These are phyloP conservation scores for Solanum medicagineum DNA, from an alignment of 257 asterid species.

Conservation along the genomic window DNA sequence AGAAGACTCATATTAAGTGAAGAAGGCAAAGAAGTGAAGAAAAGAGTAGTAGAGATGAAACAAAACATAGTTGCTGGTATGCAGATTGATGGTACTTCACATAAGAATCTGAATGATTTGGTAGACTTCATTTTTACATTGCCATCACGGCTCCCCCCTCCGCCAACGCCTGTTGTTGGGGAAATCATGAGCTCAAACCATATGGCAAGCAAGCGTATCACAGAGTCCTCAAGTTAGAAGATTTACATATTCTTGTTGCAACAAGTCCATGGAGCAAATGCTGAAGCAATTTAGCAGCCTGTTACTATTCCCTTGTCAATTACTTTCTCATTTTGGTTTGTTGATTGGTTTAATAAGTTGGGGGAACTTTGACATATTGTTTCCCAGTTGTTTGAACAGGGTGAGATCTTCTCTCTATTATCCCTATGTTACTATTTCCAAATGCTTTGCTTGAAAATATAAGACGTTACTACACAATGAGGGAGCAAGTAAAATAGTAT, in stretches of 20 bases:
- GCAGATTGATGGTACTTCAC: constrained; percentile 16
- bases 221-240: background rate
- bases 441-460: too few relatives aligned
- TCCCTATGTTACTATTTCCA: background rate
- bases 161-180: background rate
- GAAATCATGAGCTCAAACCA: background rate
- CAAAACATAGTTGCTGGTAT: constrained; percentile 7
- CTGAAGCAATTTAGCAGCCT: background rate
- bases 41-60: constrained; percentile 7
- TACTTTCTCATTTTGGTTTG: background rate
- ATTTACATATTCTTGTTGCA: background rate
- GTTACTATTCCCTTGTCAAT: background rate
- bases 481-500: background rate
- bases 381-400: background rate
- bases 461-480: too few relatives aligned
- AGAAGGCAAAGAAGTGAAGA: constrained; percentile 5
- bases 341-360: background rate
- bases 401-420: background rate
- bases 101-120: constrained; percentile 9
- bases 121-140: constrained; percentile 19
- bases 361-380: background rate
- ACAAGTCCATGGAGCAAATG: background rate
- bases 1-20: constrained; percentile 16
- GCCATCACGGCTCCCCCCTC: background rate
- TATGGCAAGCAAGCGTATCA: background rate